Conservation (phyloP, 805 yeast genomes). For the Yarrowia phangngaensis region DNA sequence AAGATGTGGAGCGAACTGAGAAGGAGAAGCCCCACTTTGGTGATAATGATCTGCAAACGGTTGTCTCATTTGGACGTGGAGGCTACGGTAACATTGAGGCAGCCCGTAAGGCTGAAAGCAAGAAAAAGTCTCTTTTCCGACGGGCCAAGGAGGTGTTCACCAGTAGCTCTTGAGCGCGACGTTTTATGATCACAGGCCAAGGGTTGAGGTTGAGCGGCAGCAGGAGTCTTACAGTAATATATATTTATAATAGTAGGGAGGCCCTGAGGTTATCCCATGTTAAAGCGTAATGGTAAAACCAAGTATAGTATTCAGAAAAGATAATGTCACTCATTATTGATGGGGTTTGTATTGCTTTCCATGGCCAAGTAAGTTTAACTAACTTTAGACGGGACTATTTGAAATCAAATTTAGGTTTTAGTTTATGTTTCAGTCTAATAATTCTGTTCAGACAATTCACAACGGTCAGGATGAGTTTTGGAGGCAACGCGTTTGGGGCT, state of each 20-base stretch:
- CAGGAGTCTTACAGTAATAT: conserved; percentile 4
- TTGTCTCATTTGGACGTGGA: conserved; percentile 53
- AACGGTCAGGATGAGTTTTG: conserved; percentile 7
- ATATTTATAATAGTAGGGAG: too few relatives aligned
- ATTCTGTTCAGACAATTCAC: too few relatives aligned
- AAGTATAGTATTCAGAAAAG: too few relatives aligned
- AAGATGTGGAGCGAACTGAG: conserved; percentile 54
- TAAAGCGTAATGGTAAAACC: too few relatives aligned
- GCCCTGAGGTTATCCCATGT: too few relatives aligned
- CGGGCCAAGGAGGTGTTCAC: conserved; percentile 48
- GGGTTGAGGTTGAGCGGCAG: not conserved
- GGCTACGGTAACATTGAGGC: conserved; percentile 59
- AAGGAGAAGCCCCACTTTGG: conserved; percentile 36
- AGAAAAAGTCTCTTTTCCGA: conserved; percentile 44
- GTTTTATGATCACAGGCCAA: not conserved
- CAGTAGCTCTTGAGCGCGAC: conserved; percentile 26
- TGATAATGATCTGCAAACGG: conserved; percentile 46
- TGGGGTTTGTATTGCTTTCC: too few relatives aligned
- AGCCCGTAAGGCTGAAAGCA: conserved; percentile 34
- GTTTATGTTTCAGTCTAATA: too few relatives aligned
- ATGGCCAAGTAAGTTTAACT: too few relatives aligned
- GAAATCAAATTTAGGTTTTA: too few relatives aligned
- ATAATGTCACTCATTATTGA: too few relatives aligned
- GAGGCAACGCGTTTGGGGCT: not conserved
- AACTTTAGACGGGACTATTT: too few relatives aligned